Percentiles rank a stretch among this genome's conserved stretches.
These are phyloP conservation scores for Xylaria castorea DNA, from an alignment of 495 filamentous ascomycete species.

Conservation along the genomic window DNA sequence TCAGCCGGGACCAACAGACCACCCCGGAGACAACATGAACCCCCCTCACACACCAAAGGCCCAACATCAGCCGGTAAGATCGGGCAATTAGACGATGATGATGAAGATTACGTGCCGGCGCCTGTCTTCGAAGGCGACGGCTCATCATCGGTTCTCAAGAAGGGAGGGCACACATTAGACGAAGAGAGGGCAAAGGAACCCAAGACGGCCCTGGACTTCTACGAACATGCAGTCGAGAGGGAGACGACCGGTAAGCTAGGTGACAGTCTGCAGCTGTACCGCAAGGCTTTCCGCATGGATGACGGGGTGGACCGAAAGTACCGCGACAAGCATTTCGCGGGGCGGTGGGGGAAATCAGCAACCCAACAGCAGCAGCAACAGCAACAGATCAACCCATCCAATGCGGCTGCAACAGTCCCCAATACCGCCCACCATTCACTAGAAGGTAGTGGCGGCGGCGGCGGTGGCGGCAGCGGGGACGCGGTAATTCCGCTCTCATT, in stretches of 20 bases:
- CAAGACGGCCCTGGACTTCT: slow-evolving; percentile 85
- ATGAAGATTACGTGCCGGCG: slow-evolving; percentile 49
- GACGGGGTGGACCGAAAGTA: slow-evolving; percentile 82
- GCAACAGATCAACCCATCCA: slow-evolving; percentile 59
- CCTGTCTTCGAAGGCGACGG: slow-evolving; percentile 48
- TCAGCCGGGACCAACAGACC: slow-evolving; percentile 27
- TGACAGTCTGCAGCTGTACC: slow-evolving; percentile 87
- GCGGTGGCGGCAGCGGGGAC: slow-evolving; percentile 16
- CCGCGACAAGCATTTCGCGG: slow-evolving; percentile 87
- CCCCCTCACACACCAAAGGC: slow-evolving; percentile 30
- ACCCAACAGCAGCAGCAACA: slow-evolving; percentile 42
- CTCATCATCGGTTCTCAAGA: slow-evolving; percentile 13
- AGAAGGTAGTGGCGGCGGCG: slow-evolving; percentile 51
- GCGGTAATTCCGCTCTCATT: slow-evolving; percentile 49
- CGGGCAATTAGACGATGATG: slow-evolving; percentile 43
- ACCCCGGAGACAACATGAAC: slow-evolving; percentile 35
- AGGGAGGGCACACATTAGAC: slow-evolving; percentile 29
- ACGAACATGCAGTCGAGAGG: slow-evolving; percentile 88
- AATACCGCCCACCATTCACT: slow-evolving; percentile 64
- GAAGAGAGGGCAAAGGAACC: slow-evolving; percentile 57
- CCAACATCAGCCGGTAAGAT: slow-evolving; percentile 21
- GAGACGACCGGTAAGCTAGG: slow-evolving; percentile 85
- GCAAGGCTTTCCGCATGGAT: slow-evolving; percentile 91
- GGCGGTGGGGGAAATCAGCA: slow-evolving; percentile 50
- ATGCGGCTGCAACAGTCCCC: slow-evolving; percentile 58